Evolutionary conservation across 441 rosid species (phyloP), one percentile per base, ranked within the genome.

Genomic region (Gossypium laxum): DNA sequence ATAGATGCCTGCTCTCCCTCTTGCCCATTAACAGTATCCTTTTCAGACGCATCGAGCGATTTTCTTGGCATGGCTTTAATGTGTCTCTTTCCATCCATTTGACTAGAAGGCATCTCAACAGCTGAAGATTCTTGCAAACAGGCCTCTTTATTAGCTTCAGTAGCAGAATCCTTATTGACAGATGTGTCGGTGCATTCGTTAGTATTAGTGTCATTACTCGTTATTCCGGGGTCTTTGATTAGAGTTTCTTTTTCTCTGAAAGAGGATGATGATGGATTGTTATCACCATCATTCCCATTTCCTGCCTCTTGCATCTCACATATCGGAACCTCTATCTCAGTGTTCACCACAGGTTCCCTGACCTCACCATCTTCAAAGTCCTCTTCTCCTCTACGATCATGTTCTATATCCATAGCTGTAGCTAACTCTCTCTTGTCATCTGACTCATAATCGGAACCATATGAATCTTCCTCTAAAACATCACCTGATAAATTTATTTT

Each of bases 281-380:
- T 57, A 67, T 72, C 71, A 43, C 70, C 72, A 61, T 15, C 43
- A 64, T 59, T 34, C 45, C 68, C 41, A 59, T 58, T 69, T 65
- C 48, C 74, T n/a, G 56, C 58, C 70, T 77, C 71, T n/a, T 12
- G 71, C 32, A 50, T 65, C 74, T 79, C 82, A 72, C 72, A 51
- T 3, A 54, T 12, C 15, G 38, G 68, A 67, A 70, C 81, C 63
- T 69, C 85, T 26, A 68, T 48, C 5, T 63, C 70, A 54, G 71
- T 50, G 18, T 64, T 70, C 58, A 51, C 69, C 43, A 74, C 74
- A 63, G 77, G 77, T 74, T 85, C 91, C 70, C 82, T 82, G 70
- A 89, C 85, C 79, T 87, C 91, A 51, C 85, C 89, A 72, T 90
- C 91, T 71, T 87, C 93, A 62, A 77, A 78, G 22, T 76, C 86